Percentiles rank a stretch among this genome's conserved stretches.
Conservation (phyloP, 2,329 filamentous ascomycete genomes). For the Neofusicoccum umdonicola region DNA sequence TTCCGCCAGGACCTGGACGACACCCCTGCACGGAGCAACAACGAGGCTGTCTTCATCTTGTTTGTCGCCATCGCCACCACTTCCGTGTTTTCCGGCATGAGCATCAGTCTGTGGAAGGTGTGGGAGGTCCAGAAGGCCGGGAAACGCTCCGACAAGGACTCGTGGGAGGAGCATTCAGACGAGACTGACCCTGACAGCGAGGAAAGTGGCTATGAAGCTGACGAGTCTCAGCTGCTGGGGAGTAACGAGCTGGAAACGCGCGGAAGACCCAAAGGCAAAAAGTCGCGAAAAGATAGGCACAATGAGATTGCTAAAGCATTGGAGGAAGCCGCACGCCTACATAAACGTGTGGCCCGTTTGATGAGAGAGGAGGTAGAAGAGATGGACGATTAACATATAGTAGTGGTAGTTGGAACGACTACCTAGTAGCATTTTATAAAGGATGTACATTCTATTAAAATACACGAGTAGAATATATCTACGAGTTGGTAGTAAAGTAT, state of each 20-base stretch:
- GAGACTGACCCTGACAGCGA: background rate
- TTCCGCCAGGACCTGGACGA: conserved; percentile 12
- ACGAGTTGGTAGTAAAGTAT: too few species aligned
- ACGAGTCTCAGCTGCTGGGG: background rate
- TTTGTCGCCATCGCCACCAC: background rate
- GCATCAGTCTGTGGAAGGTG: background rate
- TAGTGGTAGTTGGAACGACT: too few species aligned
- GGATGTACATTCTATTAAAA: too few species aligned
- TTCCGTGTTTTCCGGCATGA: background rate
- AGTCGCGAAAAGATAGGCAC: background rate
- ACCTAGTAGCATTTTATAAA: too few species aligned
- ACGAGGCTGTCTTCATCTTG: conserved; percentile 2
- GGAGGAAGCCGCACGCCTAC: background rate
- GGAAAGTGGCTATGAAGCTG: background rate
- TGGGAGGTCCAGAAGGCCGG: background rate
- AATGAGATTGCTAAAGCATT: background rate
- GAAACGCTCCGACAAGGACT: background rate
- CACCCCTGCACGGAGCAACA: conserved; percentile 1
- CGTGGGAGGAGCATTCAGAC: background rate
- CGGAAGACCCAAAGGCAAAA: background rate
- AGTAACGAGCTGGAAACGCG: background rate
- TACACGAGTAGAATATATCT: too few species aligned
- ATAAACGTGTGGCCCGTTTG: background rate
- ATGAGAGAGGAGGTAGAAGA: background rate
- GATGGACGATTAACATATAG: too few species aligned